A percentile compares a stretch with the other conserved stretches of the same genome.
These are phyloP conservation scores for Cytauxzoon felis DNA, from an alignment of 169 alveolate genomes.

Conservation along the genomic window DNA sequence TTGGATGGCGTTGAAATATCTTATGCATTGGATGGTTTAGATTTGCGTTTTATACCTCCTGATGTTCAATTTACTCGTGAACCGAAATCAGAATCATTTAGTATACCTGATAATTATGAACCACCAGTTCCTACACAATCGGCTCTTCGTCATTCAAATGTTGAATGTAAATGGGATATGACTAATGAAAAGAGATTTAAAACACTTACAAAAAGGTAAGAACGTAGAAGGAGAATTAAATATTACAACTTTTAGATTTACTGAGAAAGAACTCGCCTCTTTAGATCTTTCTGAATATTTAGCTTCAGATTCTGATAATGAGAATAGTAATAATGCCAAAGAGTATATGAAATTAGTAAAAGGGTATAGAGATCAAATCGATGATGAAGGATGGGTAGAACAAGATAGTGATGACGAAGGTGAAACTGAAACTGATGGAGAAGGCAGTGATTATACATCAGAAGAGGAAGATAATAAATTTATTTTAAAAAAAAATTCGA, in stretches of 20 bases:
- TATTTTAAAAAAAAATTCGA: neutral
- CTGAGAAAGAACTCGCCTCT: slow-evolving; percentile 30
- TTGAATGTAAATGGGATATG: slow-evolving; percentile 94
- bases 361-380: neutral
- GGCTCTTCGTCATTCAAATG: slow-evolving; percentile 91
- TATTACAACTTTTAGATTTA: slow-evolving; percentile 6
- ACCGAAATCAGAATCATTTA: slow-evolving; percentile 84
- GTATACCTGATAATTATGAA: slow-evolving; percentile 87
- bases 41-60: slow-evolving; percentile 91
- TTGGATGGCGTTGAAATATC: slow-evolving; percentile 93
- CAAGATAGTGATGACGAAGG: slow-evolving; percentile 4
- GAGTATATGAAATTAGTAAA: slow-evolving; percentile 1
- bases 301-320: slow-evolving; percentile 47
- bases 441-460: slow-evolving; percentile 4
- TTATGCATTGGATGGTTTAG: slow-evolving; percentile 87
- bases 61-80: slow-evolving; percentile 85
- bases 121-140: slow-evolving; percentile 81
- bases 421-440: neutral
- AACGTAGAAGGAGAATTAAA: neutral
- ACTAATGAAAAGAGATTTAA: slow-evolving; percentile 85
- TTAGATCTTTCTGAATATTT: slow-evolving; percentile 32
- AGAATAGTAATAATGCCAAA: neutral
- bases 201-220: slow-evolving; percentile 66
- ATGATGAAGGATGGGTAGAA: slow-evolving; percentile 7
- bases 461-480: too few species aligned